Evolutionary conservation across 148 eudicot species (phyloP).

Genomic region (Euryodendron excelsum): DNA sequence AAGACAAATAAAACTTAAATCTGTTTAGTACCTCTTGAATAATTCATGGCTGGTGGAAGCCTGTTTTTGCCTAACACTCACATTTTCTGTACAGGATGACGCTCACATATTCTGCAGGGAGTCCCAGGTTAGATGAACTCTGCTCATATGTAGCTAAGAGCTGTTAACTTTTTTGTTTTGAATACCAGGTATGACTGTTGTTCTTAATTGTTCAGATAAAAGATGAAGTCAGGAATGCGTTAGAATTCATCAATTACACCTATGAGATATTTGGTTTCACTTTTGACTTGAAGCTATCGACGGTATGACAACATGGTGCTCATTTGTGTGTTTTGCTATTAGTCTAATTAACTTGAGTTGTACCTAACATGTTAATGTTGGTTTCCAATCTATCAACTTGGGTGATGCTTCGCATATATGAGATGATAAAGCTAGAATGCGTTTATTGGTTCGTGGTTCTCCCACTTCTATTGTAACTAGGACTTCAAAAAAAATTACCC

Average conservation of each 20-base stretch:
- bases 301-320: conserved; percentile 41
- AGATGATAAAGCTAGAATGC: neutral
- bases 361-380: neutral
- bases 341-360: neutral
- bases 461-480: neutral
- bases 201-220: conserved; percentile 59
- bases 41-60: conserved; percentile 6
- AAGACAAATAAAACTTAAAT: neutral
- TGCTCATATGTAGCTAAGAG: conserved; percentile 11
- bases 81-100: conserved; percentile 71
- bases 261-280: conserved; percentile 85
- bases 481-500: neutral
- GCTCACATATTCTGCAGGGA: conserved; percentile 99
- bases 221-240: conserved; percentile 79
- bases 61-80: conserved; percentile 19
- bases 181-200: conserved; percentile 5
- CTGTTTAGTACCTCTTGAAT: neutral
- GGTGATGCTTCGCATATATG: neutral
- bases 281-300: conserved; percentile 89
- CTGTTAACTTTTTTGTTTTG: neutral
- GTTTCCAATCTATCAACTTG: neutral
- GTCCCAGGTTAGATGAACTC: conserved; percentile 64
- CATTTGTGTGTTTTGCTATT: neutral
- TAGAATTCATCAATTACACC: conserved; percentile 67
- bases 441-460: too few species aligned